Base-by-base conservation (phyloP, 164 flowering plant species). In the Protea cynaroides region DNA sequence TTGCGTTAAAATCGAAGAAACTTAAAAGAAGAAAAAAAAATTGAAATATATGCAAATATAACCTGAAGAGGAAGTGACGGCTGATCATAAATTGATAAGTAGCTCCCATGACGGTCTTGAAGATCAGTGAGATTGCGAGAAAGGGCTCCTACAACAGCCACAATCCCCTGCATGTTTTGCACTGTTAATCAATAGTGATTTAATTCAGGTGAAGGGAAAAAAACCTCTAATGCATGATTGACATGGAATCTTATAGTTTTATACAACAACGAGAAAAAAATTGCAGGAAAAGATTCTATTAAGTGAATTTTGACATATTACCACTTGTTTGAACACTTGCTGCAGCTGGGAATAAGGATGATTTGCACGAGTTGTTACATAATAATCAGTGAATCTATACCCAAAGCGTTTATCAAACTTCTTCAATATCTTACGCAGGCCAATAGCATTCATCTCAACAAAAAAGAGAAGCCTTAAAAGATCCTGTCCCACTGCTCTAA, bases 321-420 rank as follows among this genome's bases (percentile, higher is more conserved):
- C 87, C 87, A 83, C 87, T 65, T 83, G 87, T 77, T 78, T 83
- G 76, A 88, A 83, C 53, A 87, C 85, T 81, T 89, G 92, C 53
- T 72, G 80, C 14, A 87, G 79, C 76, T 82, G 88, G 11, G 93
- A 87, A 64, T 89, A 87, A 47, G 96, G 90, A 75, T 87, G 96
- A 73, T 86, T 81, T 40, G 96, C 79, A 65, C 93, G 93, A 69
- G 93, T 86, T 63, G 80, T 84, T 62, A 87, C 93, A 74, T 85
- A 89, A 69, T 87, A 83, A 68, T 89, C 80, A 7, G 89, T 84
- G 73, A 89, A 89, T 69, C 70, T 80, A 70, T 82, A 85, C 56
- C 89, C 88, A 71, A 85, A 82, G 44, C 91, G 86, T 71, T 89
- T 89, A 62, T 89, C 96, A 58, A 87, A 86, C 72, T 89, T 87